phyloP scores from a whole-genome alignment of 2,329 filamentous ascomycete species.

The Alternaria hordeiaustralica region DNA sequence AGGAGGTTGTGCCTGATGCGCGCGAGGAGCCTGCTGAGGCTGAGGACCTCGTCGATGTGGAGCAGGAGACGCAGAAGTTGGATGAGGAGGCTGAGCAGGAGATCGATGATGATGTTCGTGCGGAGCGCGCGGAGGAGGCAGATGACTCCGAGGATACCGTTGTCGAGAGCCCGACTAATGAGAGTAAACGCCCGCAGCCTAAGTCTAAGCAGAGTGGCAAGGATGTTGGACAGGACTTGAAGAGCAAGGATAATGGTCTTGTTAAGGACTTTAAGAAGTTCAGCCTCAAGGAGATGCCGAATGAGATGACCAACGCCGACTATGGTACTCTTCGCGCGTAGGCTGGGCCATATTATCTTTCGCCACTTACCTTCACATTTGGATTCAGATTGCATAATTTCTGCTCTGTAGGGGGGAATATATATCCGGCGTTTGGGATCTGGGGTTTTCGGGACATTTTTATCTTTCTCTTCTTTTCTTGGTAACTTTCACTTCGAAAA shows the following conservation, averaged over 20 bases:
- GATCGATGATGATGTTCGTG: conserved; percentile 36
- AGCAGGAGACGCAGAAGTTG: conserved; percentile 46
- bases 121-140: conserved; percentile 26
- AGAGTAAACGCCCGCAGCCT: not conserved
- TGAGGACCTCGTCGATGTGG: conserved; percentile 44
- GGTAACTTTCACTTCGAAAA: not conserved
- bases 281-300: conserved; percentile 37
- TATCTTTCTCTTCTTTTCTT: not conserved
- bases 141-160: conserved; percentile 33
- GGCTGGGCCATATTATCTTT: not conserved
- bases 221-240: not conserved
- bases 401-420: not conserved
- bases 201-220: conserved; percentile 3
- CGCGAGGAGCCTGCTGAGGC: conserved; percentile 52
- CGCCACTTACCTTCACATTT: not conserved
- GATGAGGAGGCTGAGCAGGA: conserved; percentile 41
- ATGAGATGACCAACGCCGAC: conserved; percentile 36
- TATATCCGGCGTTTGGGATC: not conserved
- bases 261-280: conserved; percentile 35
- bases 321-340: conserved; percentile 34
- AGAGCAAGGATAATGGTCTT: conserved; percentile 27
- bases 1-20: conserved; percentile 57
- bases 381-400: conserved; percentile 12
- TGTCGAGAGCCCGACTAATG: conserved; percentile 26
- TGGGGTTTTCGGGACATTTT: not conserved